Evolutionary conservation across 1,284 basidiomycete species (phyloP).

Genomic region (Ustanciosporium gigantosporum): DNA sequence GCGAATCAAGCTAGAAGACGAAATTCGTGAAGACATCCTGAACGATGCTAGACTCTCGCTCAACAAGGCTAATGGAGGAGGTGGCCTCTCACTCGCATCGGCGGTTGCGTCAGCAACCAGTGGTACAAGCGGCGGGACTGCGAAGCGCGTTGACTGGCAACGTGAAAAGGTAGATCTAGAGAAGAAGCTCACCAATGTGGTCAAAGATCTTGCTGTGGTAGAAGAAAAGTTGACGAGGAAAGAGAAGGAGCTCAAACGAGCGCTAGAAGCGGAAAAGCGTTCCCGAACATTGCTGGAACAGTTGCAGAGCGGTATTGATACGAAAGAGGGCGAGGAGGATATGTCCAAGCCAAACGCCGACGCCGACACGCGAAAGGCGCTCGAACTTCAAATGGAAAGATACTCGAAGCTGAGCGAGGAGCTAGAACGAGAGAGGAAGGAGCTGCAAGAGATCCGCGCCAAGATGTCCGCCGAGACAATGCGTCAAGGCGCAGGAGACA

Average conservation of each 20-base stretch:
- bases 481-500: neutral
- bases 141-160: conserved; percentile 27
- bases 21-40: conserved; percentile 13
- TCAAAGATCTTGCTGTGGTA: conserved; percentile 19
- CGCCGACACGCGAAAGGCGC: conserved; percentile 17
- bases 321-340: neutral
- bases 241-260: conserved; percentile 18
- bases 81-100: neutral
- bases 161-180: conserved; percentile 31
- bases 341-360: too few species aligned
- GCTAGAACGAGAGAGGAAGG: neutral
- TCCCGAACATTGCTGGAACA: conserved; percentile 22
- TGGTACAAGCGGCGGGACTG: conserved; percentile 4
- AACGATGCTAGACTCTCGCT: conserved; percentile 29
- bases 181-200: conserved; percentile 20
- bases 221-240: conserved; percentile 18
- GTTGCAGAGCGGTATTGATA: neutral
- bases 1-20: conserved; percentile 14
- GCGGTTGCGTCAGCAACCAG: conserved; percentile 12
- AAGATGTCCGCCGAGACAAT: neutral
- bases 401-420: neutral
- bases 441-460: neutral
- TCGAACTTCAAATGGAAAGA: neutral
- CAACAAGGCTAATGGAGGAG: conserved; percentile 24
- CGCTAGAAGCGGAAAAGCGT: conserved; percentile 15